These are phyloP conservation scores for Nakazawaea ishiwadae DNA, from an alignment of 805 yeast species.

Conservation along the genomic window DNA sequence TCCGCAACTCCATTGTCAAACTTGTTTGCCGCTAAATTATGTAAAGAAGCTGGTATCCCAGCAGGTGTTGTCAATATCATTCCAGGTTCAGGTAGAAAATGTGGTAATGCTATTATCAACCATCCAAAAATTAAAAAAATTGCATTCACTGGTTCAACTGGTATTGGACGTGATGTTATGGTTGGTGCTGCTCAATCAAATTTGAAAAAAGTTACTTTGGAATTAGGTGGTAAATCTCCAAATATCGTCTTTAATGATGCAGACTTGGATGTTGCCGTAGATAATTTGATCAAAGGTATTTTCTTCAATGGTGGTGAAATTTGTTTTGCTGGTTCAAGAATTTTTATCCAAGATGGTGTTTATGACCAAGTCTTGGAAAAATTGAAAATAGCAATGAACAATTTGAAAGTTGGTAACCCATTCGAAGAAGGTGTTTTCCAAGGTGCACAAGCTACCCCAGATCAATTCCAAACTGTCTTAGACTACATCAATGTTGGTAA, in stretches of 20 bases:
- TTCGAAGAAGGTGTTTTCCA: constrained; percentile 62
- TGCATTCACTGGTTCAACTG: constrained; percentile 82
- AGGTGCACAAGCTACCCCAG: constrained; percentile 75
- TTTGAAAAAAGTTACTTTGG: constrained; percentile 76
- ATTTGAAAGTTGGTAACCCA: constrained; percentile 70
- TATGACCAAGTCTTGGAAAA: constrained; percentile 58
- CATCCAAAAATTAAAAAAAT: constrained; percentile 70
- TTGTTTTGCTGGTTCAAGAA: constrained; percentile 79
- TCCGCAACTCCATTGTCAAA: constrained; percentile 76
- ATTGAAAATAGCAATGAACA: constrained; percentile 55
- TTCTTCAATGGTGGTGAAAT: constrained; percentile 81
- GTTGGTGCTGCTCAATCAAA: constrained; percentile 63
- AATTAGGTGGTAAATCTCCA: constrained; percentile 82
- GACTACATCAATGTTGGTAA: constrained; percentile 64
- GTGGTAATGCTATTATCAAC: constrained; percentile 66
- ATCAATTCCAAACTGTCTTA: constrained; percentile 66
- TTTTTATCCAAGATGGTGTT: constrained; percentile 66
- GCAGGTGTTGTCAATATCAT: constrained; percentile 71
- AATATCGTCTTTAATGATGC: constrained; percentile 71
- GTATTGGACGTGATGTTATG: constrained; percentile 69
- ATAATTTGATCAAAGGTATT: constrained; percentile 59
- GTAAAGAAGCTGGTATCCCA: constrained; percentile 68
- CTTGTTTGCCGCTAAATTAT: constrained; percentile 54
- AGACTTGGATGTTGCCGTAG: constrained; percentile 43
- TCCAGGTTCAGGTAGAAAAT: constrained; percentile 69